Evolutionary conservation across 352 stramenopile species (phyloP).

Genomic region (Aphanomyces invadans): DNA sequence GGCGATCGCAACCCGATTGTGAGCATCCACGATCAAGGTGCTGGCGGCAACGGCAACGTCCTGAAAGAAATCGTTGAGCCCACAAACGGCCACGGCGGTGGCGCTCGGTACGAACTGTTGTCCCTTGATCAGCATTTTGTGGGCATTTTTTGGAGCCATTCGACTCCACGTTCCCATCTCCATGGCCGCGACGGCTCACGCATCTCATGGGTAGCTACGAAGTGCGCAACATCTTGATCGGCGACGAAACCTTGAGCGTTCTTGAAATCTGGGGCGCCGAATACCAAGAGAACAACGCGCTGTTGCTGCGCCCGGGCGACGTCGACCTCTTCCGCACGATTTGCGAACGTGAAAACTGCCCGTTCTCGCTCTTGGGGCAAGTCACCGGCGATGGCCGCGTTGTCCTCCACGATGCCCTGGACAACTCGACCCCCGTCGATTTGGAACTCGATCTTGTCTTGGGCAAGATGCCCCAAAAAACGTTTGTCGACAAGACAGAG

Average conservation of each 20-base stretch:
- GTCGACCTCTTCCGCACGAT: conserved; percentile 91
- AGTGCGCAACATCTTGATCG: conserved; percentile 94
- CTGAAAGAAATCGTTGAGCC: conserved; percentile 99
- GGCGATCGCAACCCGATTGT: conserved; percentile 97
- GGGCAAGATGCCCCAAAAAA: conserved; percentile 99
- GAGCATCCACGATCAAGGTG: conserved; percentile 98
- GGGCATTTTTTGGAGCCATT: too few species aligned
- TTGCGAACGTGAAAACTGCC: conserved; percentile 95
- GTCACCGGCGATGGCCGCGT: conserved; percentile 94
- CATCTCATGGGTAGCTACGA: conserved; percentile 82
- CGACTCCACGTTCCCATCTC: too few species aligned
- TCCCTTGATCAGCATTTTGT: too few species aligned
- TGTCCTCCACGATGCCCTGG: conserved; percentile 93
- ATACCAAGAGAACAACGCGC: conserved; percentile 99
- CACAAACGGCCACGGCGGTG: conserved; percentile 79
- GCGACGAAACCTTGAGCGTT: conserved; percentile 97
- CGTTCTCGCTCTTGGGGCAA: conserved; percentile 91
- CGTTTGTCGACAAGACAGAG: conserved; percentile 85
- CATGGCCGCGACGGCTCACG: too few species aligned
- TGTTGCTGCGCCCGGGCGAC: conserved; percentile 90
- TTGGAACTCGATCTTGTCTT: conserved; percentile 97
- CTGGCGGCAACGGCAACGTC: conserved; percentile 99
- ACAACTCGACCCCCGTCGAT: conserved; percentile 93
- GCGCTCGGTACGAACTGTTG: conserved; percentile 47
- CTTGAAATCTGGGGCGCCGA: conserved; percentile 99